Evolutionary conservation across 805 yeast genomes (phyloP).

Genomic region (Zygoascus bituminiphila): DNA sequence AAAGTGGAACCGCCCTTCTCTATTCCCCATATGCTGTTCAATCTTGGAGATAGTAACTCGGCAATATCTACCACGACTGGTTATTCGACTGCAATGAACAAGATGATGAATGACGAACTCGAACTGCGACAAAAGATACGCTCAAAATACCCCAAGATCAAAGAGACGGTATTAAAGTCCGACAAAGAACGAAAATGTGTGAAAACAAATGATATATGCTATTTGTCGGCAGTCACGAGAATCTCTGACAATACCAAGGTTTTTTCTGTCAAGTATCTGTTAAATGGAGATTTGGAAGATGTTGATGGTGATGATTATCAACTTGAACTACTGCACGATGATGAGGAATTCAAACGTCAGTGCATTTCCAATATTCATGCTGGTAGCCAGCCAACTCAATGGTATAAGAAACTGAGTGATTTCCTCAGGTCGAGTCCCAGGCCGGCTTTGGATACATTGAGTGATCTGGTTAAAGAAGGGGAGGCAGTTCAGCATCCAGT

Average conservation of each 20-base stretch:
- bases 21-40: conserved; percentile 23
- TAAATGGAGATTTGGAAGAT: conserved; percentile 1
- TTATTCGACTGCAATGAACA: conserved; percentile 6
- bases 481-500: conserved; percentile 40
- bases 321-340: conserved; percentile 31
- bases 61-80: conserved; percentile 2
- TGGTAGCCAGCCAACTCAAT: conserved; percentile 40
- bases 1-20: conserved; percentile 28
- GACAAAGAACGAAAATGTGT: conserved; percentile 2
- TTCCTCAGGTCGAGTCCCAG: conserved; percentile 35
- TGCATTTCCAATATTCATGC: conserved; percentile 22
- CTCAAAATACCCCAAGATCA: conserved; percentile 8
- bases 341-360: conserved; percentile 40
- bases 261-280: not conserved
- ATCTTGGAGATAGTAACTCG: conserved; percentile 7
- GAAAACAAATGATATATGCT: conserved; percentile 9
- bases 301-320: conserved; percentile 3
- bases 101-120: conserved; percentile 9
- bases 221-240: conserved; percentile 6
- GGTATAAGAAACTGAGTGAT: conserved; percentile 42
- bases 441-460: conserved; percentile 41
- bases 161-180: not conserved
- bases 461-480: conserved; percentile 44
- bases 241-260: not conserved
- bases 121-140: conserved; percentile 5